Evolutionary conservation across 2,329 filamentous ascomycete genomes (phyloP).

Genomic region (Cadophora luteo-olivacea): DNA sequence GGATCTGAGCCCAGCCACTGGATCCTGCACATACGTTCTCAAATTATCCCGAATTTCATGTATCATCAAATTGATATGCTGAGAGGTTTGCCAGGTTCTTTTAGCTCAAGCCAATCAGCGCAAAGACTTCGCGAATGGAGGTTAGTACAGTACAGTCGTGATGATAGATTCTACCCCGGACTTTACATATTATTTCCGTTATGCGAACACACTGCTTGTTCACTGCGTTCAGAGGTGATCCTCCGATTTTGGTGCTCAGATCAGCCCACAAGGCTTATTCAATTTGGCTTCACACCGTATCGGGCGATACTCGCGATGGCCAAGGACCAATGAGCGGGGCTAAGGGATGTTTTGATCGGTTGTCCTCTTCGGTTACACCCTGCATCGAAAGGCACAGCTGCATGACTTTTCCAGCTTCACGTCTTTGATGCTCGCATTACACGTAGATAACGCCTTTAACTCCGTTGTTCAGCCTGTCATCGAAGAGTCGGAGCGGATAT

Average conservation of each 20-base stretch:
- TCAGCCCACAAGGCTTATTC: neutral
- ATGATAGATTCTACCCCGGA: neutral
- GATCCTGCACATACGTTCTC: neutral
- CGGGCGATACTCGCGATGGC: constrained; percentile 3
- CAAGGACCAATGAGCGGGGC: neutral
- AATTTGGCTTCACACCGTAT: neutral
- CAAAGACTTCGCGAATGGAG: neutral
- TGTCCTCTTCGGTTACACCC: neutral
- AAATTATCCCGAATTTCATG: neutral
- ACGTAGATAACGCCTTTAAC: neutral
- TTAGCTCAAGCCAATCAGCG: neutral
- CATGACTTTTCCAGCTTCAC: neutral
- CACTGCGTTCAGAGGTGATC: neutral
- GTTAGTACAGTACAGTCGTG: neutral
- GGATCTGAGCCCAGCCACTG: neutral
- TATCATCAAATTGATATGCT: neutral
- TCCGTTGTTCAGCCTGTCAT: neutral
- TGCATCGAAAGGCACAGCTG: neutral
- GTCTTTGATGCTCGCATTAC: neutral
- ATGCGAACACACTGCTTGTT: neutral
- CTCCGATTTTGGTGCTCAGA: neutral
- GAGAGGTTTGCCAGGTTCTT: neutral
- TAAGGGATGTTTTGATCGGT: neutral
- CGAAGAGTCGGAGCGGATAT: neutral
- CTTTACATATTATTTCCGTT: constrained; percentile 3